Evolutionary conservation across 805 yeast species (phyloP).

Genomic region (Sporopachydermia quercuum): DNA sequence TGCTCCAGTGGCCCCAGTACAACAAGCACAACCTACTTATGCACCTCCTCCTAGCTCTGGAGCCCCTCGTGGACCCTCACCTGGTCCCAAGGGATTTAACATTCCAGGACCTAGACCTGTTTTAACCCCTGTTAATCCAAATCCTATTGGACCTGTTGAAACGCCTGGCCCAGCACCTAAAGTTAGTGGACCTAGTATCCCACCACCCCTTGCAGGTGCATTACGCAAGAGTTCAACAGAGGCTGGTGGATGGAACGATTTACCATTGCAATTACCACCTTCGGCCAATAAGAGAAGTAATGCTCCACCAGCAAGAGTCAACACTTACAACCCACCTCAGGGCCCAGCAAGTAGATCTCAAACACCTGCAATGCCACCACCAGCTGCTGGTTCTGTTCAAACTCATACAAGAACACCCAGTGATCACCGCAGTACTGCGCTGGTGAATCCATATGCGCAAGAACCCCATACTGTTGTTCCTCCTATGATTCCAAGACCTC

Average conservation of each 20-base stretch:
- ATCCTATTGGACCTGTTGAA: not conserved
- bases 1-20: slow-evolving; percentile 7
- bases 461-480: slow-evolving; percentile 1
- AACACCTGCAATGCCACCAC: slow-evolving; percentile 20
- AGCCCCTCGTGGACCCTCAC: slow-evolving; percentile 3
- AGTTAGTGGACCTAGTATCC: slow-evolving; percentile 11
- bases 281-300: slow-evolving; percentile 9
- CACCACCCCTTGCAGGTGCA: slow-evolving; percentile 9
- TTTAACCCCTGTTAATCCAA: slow-evolving; percentile 3
- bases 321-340: slow-evolving; percentile 14
- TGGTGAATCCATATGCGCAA: slow-evolving; percentile 13
- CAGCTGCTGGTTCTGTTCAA: slow-evolving; percentile 5
- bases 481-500: not conserved
- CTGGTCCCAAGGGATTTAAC: slow-evolving; percentile 4
- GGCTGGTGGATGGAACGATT: slow-evolving; percentile 17
- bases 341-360: slow-evolving; percentile 11
- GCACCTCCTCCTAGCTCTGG: slow-evolving; percentile 8
- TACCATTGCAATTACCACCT: slow-evolving; percentile 14
- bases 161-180: slow-evolving; percentile 4
- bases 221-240: slow-evolving; percentile 7
- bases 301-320: slow-evolving; percentile 8
- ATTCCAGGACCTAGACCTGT: slow-evolving; percentile 4
- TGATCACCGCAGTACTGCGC: slow-evolving; percentile 9
- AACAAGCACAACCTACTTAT: slow-evolving; percentile 7
- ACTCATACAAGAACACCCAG: slow-evolving; percentile 6